Evolutionary conservation across 2,329 filamentous ascomycete species (phyloP), one percentile per base, ranked within the genome.

Genomic region (Penicillium sp.): DNA sequence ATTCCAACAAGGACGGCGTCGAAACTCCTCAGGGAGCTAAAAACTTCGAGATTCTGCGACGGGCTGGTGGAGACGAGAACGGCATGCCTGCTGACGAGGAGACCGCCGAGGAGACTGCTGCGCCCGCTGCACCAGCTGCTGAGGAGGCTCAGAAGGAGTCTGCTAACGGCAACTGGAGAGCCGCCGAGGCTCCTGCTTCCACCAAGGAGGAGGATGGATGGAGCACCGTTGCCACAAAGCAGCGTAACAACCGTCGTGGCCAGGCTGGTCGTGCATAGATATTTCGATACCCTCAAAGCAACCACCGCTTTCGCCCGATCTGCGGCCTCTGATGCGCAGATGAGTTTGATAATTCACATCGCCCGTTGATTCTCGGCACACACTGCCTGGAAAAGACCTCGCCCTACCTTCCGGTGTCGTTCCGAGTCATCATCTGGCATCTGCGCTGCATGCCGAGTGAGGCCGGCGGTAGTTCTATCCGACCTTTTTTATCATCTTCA

Each of bases 21-120:
- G 61, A 72, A 22, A 60, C 60, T n/a, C 66, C 69, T 23, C 69
- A 69, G 51, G 71, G 72, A 44, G 70, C 70, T 22, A 71, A 71
- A 31, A 77, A 72, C 58, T 77, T 76, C 55, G 80, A 81, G 58
- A 75, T 81, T 56, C 71, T 81, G 50, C 75, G 73, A 58, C 71
- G 76, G 57, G 69, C 69, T 50, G 70, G 66, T 44, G 73, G 74
- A 39, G 71, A 71, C 11, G 76, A 76, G 54, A 71, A 65, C 28
- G 69, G 70, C 31, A 74, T 77, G 58, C 67, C 71, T 44, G 66
- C 73, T 45, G 77, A 78, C 32, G 75, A 79, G 52, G 77, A 76
- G 38, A 66, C 72, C 40, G 14, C 14, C 10, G 74, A 74, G 44
- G 70, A 76, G 41, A 70, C 73, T 29, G 63, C 70, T 27, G 70